phyloP scores from a whole-genome alignment of 2,329 filamentous ascomycete genomes.

The Ploettnerulaceae sp. region DNA sequence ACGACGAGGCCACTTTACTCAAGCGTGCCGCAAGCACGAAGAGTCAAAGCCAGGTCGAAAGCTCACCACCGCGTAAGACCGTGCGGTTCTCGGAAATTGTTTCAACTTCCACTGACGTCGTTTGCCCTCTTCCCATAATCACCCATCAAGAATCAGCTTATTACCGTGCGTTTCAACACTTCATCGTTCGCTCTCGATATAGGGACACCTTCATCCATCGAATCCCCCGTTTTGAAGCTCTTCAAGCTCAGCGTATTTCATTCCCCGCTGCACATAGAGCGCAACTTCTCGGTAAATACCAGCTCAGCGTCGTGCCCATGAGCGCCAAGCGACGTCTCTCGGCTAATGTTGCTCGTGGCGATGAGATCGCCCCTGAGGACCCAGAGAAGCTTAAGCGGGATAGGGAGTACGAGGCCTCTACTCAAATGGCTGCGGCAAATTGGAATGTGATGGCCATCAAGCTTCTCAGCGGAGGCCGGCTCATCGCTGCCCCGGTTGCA shows the following conservation, averaged over 20 bases:
- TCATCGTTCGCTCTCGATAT: constrained; percentile 59
- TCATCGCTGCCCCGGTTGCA: constrained; percentile 59
- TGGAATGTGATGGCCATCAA: constrained; percentile 60
- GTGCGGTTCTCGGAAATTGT: constrained; percentile 63
- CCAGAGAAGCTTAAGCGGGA: constrained; percentile 61
- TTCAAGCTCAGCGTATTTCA: constrained; percentile 77
- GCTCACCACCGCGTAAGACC: constrained; percentile 56
- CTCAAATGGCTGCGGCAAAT: constrained; percentile 58
- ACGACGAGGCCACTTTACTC: constrained; percentile 32
- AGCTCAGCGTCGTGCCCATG: constrained; percentile 64
- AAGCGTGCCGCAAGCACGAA: constrained; percentile 29
- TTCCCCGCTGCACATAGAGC: constrained; percentile 69
- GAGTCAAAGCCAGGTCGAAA: constrained; percentile 19
- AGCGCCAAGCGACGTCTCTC: constrained; percentile 67
- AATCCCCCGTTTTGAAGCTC: constrained; percentile 77
- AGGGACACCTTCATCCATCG: constrained; percentile 81
- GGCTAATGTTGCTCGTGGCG: constrained; percentile 68
- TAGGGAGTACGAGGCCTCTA: constrained; percentile 74
- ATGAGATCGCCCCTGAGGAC: constrained; percentile 59
- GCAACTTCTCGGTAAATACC: constrained; percentile 79
- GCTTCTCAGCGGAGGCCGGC: constrained; percentile 57
- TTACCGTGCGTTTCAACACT: constrained; percentile 79
- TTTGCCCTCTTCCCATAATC: constrained; percentile 45
- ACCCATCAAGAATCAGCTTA: constrained; percentile 71
- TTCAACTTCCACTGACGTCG: constrained; percentile 28